phyloP scores from a whole-genome alignment of 2,329 filamentous ascomycete genomes.

The Aureobasidium melanogenum region DNA sequence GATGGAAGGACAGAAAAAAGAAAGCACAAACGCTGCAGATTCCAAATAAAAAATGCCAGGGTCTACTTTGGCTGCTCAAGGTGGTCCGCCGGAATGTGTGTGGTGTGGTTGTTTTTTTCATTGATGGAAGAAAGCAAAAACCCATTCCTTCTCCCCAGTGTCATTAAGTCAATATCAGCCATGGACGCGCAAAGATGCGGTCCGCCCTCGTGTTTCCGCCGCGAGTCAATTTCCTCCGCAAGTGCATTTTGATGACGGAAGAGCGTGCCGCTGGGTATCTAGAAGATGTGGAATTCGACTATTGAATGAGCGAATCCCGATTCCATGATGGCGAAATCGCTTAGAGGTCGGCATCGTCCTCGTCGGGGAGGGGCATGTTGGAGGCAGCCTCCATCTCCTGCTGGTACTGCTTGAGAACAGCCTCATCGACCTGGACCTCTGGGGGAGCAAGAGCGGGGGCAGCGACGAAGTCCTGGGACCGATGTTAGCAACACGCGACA shows the following conservation, averaged over 20 bases:
- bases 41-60: conserved; percentile 7
- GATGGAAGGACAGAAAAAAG: neutral
- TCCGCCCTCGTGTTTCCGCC: neutral
- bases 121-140: conserved; percentile 11
- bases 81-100: neutral
- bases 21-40: conserved; percentile 12
- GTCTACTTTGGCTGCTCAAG: conserved; percentile 1
- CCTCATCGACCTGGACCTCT: conserved; percentile 80
- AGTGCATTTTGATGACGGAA: conserved; percentile 1
- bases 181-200: conserved; percentile 7
- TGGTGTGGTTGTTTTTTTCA: conserved; percentile 7
- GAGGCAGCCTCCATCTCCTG: conserved; percentile 81
- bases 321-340: conserved; percentile 15
- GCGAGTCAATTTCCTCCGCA: neutral
- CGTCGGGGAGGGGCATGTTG: conserved; percentile 79
- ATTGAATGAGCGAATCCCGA: neutral
- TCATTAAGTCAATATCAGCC: conserved; percentile 5
- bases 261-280: conserved; percentile 3
- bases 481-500: conserved; percentile 19
- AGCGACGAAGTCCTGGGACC: conserved; percentile 80
- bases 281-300: neutral
- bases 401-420: conserved; percentile 71
- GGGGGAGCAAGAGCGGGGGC: conserved; percentile 90
- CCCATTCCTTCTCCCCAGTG: neutral
- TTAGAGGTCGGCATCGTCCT: conserved; percentile 68